phyloP scores from a whole-genome alignment of 805 yeast species.

The Groenewaldozyma salmanticensis region DNA sequence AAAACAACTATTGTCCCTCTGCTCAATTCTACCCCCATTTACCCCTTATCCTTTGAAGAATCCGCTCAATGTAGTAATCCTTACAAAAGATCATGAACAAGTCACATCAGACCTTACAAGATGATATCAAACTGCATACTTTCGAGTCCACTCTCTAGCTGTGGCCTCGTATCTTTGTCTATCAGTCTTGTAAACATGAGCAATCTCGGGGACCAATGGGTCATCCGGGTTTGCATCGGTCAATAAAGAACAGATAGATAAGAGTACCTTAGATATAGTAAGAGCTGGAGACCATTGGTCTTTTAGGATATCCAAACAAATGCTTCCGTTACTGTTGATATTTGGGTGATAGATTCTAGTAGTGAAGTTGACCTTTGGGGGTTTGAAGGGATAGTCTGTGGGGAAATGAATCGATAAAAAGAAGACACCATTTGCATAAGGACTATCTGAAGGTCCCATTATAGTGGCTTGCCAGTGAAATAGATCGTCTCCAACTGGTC shows the following conservation, averaged over 20 bases:
- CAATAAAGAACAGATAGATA: conserved; percentile 88
- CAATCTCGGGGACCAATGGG: conserved; percentile 97
- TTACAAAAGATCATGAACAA: too few relatives aligned
- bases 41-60: too few relatives aligned
- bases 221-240: conserved; percentile 99
- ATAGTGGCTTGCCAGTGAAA: conserved; percentile 99
- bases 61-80: too few relatives aligned
- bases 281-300: conserved; percentile 99
- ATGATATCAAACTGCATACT: conserved; percentile 90
- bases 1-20: too few relatives aligned
- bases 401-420: conserved; percentile 96
- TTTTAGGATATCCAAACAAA: conserved; percentile 91
- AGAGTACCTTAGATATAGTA: conserved; percentile 88
- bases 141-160: conserved; percentile 97
- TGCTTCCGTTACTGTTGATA: conserved; percentile 91
- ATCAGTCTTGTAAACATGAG: conserved; percentile 91
- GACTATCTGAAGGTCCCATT: conserved; percentile 96
- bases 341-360: conserved; percentile 97
- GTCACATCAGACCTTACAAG: too few relatives aligned
- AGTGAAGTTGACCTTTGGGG: conserved; percentile 87
- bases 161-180: conserved; percentile 90
- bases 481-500: conserved; percentile 96
- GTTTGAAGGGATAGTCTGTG: conserved; percentile 97
- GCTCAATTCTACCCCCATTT: too few relatives aligned
- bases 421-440: conserved; percentile 85